Base-by-base conservation (phyloP, 352 stramenopile species). In the Phytophthora citricola region DNA sequence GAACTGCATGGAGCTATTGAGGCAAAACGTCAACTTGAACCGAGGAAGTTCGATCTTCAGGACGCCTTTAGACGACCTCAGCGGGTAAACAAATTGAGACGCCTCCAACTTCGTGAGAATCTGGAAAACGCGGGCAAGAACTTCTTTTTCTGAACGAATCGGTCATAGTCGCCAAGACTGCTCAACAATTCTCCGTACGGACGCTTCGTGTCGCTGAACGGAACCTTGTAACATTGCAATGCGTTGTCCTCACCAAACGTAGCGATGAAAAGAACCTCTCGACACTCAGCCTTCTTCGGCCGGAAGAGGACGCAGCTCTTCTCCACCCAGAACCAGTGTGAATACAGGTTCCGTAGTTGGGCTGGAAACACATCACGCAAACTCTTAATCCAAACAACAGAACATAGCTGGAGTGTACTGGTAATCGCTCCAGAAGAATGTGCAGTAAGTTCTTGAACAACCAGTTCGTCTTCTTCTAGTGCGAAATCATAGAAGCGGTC, bases 301-400 rank as follows among this genome's bases (percentile, higher is more conserved):
- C 76, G 68, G 7, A 87, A 69, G 1, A 89, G 22, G 4, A 91
- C 63, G 36, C 71, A 83, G 0, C 71, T 58, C 8, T 64, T 3
- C 5, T 88, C 69, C 9, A 84, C 45, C 76, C 78, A 89, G 17
- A 79, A 81, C 79, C 82, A 88, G 5, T 85, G 69, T 1, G 69
- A 81, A 41, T 87, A 76, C 22, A 89, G 24, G 9, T 71, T 10
- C 10, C 36, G 6, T 3, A 88, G 43, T 41, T 62, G 63, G 14
- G 53, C 15, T 53, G 79, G 79, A 32, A 87, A 64, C 2, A 39
- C 17, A 3, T 38, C 3, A 2, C n/a, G 20, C 0, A 88, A 63
- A 2, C 40, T 22, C 14, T 73, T 40, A 4, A 62, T 40, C 80
- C 80, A 91, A 8, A 11, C 8, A 0, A 22, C 1, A 0, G 51